A percentile compares a stretch with the other conserved stretches of the same genome.
Conservation (phyloP, 176 grass and related monocot species). For the Oryza australiensis region DNA sequence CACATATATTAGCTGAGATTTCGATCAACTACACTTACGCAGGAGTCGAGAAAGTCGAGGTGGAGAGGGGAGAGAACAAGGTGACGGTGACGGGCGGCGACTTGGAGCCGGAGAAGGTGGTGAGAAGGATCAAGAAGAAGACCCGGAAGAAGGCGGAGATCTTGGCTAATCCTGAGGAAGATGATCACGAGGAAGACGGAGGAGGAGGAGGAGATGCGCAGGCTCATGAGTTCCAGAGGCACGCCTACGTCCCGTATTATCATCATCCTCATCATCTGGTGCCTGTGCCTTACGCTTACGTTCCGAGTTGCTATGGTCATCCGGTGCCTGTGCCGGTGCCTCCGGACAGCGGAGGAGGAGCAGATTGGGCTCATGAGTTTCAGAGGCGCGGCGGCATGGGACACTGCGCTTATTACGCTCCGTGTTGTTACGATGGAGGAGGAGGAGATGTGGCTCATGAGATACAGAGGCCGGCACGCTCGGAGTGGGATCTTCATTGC, state of each 20-base stretch:
- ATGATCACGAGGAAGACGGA: not conserved
- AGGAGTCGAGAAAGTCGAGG: conserved; percentile 46
- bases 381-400: not conserved
- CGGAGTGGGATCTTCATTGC: conserved; percentile 29
- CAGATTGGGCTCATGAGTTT: too few species aligned
- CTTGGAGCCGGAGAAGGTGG: conserved; percentile 30
- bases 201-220: not conserved
- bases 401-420: not conserved
- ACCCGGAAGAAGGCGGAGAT: conserved; percentile 41
- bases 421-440: not conserved
- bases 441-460: conserved; percentile 9
- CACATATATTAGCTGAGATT: not conserved
- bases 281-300: too few species aligned
- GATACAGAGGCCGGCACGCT: not conserved
- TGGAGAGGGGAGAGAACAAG: conserved; percentile 52
- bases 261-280: too few species aligned
- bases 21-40: not conserved
- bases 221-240: conserved; percentile 9
- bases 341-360: too few species aligned
- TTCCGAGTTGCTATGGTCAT: too few species aligned
- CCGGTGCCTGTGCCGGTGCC: too few species aligned
- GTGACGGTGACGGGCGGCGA: conserved; percentile 43
- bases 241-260: too few species aligned
- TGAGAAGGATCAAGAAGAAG: conserved; percentile 49
- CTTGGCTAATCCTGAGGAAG: conserved; percentile 12